phyloP scores from a whole-genome alignment of 352 stramenopile species.

The Phytophthora podocarpi region DNA sequence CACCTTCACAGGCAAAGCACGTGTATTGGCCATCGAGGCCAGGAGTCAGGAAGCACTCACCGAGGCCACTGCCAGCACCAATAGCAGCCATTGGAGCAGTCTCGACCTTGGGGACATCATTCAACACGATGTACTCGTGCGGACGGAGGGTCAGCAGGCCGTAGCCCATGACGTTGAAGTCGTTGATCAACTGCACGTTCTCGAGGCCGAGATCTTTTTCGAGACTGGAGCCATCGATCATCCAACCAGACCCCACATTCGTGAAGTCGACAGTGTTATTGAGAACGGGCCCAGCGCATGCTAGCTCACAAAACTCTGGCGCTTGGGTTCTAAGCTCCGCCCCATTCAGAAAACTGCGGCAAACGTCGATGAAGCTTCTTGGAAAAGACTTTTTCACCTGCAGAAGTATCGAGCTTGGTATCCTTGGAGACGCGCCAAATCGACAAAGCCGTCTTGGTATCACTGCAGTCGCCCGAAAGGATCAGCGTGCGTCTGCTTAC shows the following conservation, averaged over 20 bases:
- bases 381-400: constrained; percentile 71
- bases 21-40: constrained; percentile 84
- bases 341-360: constrained; percentile 92
- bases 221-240: constrained; percentile 81
- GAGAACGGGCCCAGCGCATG: constrained; percentile 76
- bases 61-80: constrained; percentile 94
- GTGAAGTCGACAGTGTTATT: constrained; percentile 89
- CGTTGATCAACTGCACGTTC: constrained; percentile 93
- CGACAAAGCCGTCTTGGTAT: constrained; percentile 95
- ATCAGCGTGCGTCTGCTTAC: too few relatives aligned
- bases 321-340: constrained; percentile 77
- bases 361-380: constrained; percentile 89
- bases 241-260: constrained; percentile 92
- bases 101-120: constrained; percentile 70
- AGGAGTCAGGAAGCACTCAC: constrained; percentile 95
- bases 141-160: constrained; percentile 94
- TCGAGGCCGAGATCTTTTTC: constrained; percentile 79
- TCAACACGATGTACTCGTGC: constrained; percentile 89
- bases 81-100: constrained; percentile 93
- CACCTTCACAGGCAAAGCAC: constrained; percentile 92
- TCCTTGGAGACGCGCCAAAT: constrained; percentile 72
- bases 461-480: constrained; percentile 92
- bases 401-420: constrained; percentile 58
- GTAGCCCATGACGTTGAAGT: constrained; percentile 97
- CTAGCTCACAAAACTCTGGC: constrained; percentile 68